Evolutionary conservation across 108 stramenopile species (phyloP), one percentile per base, ranked within the genome.

Genomic region (Craspedostauros australis): DNA sequence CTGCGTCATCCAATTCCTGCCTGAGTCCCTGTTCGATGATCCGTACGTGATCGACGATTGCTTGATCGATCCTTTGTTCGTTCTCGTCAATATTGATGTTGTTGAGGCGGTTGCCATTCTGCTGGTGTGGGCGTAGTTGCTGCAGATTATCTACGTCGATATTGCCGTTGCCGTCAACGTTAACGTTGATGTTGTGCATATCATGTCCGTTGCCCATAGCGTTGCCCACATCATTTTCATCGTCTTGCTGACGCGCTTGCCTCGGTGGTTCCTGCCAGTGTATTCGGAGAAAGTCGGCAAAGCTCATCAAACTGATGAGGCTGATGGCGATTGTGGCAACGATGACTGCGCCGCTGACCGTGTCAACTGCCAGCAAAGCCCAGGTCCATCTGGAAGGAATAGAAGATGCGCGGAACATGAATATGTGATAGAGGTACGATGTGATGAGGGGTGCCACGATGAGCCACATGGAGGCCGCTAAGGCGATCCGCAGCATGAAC

Each of bases 241-340:
- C 52, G 1, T 48, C 43, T 4, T 41, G 38, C 29, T 45, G 57
- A 27, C 22, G 33, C 22, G 11, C 28, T 23, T 44, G 46, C 20
- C 60, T 43, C 50, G 60, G 58, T 40, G 50, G 47, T 43, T 68
- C 68, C 45, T 76, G 72, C 77, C 77, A 83, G 14, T 88, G 73
- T 41, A 90, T 77, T 47, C 94, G 60, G 42, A 96, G 63, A 68
- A 95, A 96, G 64, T 96, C 96, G 4, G 88, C 88, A 65, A 96
- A 94, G 58, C 87, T 88, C 94, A 96, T 94, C 7, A 96, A 60
- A 32, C 72, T 73, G 22, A 96, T 70, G 48, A 96, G 95, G 54
- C 78, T 83, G 23, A 95, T 72, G 3, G 94, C 80, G 46, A 95
- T 76, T 23, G 79, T 60, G 31, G 79, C 75, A 0, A 76, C 82